Conservation (phyloP, 257 asterid species). For the Solanum bulbocastanum region DNA sequence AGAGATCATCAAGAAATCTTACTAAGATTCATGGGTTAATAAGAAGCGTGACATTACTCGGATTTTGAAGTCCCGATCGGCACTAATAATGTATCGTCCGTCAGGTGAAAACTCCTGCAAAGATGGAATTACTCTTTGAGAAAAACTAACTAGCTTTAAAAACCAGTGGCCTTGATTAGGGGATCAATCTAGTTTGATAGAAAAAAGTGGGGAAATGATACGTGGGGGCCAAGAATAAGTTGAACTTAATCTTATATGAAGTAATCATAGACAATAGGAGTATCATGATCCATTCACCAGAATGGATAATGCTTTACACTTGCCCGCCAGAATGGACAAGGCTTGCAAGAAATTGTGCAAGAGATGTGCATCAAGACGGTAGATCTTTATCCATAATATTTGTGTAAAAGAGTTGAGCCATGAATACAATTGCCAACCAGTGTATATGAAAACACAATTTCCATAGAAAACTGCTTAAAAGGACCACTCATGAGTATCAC, state of each 20-base stretch:
- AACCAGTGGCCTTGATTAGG: background rate
- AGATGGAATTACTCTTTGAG: background rate
- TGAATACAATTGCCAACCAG: background rate
- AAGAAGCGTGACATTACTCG: conserved; percentile 43
- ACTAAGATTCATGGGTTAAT: background rate
- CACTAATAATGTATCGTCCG: conserved; percentile 56
- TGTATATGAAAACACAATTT: background rate
- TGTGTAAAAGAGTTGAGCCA: background rate
- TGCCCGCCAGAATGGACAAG: background rate
- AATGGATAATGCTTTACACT: background rate
- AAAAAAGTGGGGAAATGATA: background rate
- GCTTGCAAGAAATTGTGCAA: background rate
- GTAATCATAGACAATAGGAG: background rate
- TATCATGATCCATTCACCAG: background rate
- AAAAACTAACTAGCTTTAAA: background rate
- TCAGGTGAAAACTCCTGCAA: conserved; percentile 89
- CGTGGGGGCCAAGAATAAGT: background rate
- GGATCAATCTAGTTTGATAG: background rate
- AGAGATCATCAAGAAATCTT: background rate
- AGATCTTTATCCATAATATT: background rate
- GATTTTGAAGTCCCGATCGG: conserved; percentile 94
- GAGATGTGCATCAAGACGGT: background rate
- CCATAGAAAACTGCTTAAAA: background rate
- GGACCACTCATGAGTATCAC: background rate
- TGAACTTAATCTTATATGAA: background rate